Base-by-base conservation (phyloP, 306 rosid genomes). In the Urtica urens region DNA sequence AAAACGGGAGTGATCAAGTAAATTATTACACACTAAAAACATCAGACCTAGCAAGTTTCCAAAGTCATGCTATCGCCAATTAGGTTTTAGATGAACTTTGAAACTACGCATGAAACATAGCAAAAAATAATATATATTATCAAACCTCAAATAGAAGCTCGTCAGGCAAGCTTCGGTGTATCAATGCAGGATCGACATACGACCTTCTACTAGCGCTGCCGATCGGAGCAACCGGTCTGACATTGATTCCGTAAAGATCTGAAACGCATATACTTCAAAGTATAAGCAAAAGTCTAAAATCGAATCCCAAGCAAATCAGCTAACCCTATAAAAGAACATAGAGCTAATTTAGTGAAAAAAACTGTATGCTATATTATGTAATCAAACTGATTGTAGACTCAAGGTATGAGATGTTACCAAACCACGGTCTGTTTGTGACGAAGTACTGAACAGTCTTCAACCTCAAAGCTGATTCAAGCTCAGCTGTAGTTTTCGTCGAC, bases 181-280 rank as follows among this genome's bases (percentile, higher is more conserved):
- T 18, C 46, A 74, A 64, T 7, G 95, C 72, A 10, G 93, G 68
- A 62, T 88, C 97, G 52, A 74, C 77, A 45, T 58, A 60, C 20
- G 80, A 74, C 73, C 73, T 77, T 40, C 97, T 72, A 73, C 97
- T 90, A 6, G 57, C 56, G 68, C 95, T 90, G 45, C 95, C 97
- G 22, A 90, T 27, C 3, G 97, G 97, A 7, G 97, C 95, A 72
- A 90, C 87, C 15, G 97, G 95, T 64, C 95, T 78, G 57, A 90
- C 93, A 9, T 90, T 90, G 51, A 90, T 62, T 23, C 97, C 95
- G 60, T 90, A 84, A 58, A 84, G 97, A 84, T 88, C 95, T 84
- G 73, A 66, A 78, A 70, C 64, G 74, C 26, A 76, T 46, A 55
- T 17, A 58, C 53, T 10, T 44, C 18, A 15, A 27, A 64, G 22